Conservation (phyloP, 495 filamentous ascomycete genomes). For the Glutinoglossum americanum region DNA sequence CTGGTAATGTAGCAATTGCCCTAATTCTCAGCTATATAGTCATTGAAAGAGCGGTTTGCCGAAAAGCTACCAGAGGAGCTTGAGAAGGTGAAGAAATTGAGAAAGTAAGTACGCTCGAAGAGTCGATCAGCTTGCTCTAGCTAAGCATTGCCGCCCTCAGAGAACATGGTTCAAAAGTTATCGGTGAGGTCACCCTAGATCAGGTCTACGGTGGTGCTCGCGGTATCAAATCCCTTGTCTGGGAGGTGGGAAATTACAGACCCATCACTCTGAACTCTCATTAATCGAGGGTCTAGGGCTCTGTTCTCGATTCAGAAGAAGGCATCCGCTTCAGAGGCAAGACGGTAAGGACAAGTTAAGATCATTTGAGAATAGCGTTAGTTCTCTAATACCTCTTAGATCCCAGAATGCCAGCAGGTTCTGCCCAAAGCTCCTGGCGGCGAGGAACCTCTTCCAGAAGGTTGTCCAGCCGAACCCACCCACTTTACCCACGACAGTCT, state of each 20-base stretch:
- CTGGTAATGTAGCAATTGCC: conserved; percentile 5
- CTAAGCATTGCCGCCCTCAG: conserved; percentile 20
- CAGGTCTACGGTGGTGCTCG: conserved; percentile 98
- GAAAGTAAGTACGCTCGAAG: conserved; percentile 41
- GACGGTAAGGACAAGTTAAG: conserved; percentile 34
- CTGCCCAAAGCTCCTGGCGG: conserved; percentile 93
- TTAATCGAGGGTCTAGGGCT: conserved; percentile 32
- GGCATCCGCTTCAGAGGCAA: conserved; percentile 97
- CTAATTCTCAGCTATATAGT: conserved; percentile 27
- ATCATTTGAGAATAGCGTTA: conserved; percentile 9
- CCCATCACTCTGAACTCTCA: background rate
- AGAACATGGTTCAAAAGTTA: conserved; percentile 80
- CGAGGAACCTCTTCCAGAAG: conserved; percentile 90
- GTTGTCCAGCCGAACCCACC: conserved; percentile 16
- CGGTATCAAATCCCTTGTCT: conserved; percentile 94
- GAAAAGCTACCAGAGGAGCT: conserved; percentile 86
- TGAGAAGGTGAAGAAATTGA: conserved; percentile 95
- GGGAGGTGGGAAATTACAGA: conserved; percentile 40
- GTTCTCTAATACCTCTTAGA: conserved; percentile 21
- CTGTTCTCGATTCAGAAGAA: conserved; percentile 93
- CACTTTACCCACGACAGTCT: background rate
- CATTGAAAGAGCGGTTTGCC: conserved; percentile 95
- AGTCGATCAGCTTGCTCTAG: background rate
- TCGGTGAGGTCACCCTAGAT: conserved; percentile 96
- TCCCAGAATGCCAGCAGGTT: conserved; percentile 92